Base-by-base conservation (phyloP, 768 basidiomycete species). In the Boletus speciosus region DNA sequence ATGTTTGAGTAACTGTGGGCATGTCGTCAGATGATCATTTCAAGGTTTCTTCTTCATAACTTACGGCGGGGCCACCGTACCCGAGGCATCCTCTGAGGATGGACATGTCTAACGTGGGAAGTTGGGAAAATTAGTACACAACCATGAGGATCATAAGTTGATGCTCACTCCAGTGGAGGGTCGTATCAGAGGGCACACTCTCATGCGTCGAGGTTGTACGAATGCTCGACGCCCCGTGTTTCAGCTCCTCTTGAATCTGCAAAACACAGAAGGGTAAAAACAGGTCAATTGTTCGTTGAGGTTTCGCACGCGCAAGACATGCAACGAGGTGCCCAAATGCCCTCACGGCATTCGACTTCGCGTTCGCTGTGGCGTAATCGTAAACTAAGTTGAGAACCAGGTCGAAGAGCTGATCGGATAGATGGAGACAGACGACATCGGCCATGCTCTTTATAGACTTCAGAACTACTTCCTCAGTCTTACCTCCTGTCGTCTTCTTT, bases 271-370 rank as follows among this genome's bases (percentile, higher is more conserved):
- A 82, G 2, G 88, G 85, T 55, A 95, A 73, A 72, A 98, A 93
- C 66, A 84, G 88, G 46, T 81, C 81, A 54, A 96, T 78, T 0
- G 85, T 88, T 73, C 86, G 84, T 57, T 80, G 78, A 12, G 94
- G 87, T 53, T 83, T 78, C 12, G 87, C 86, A 37, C 90, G 81
- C 3, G 93, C 88, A 29, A 98, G 78, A 60, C 89, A 90, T 16
- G 86, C 82, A 36, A 98, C 81, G 11, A 98, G 81, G 58, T 94
- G 90, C 1, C 92, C 91, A 59, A 97, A 89, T 4, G 93, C 90
- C 55, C 86, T 79, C 47, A 95, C 90, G n/a, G 91, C 83, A 68
- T 97, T 98, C 39, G 91, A 85, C 63, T 92, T 90, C 4, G 88
- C 87, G 59, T 93, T 93, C 2, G 88, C 84, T n/a, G 88, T 90